Evolutionary conservation across 2,329 filamentous ascomycete genomes (phyloP), one percentile per base, ranked within the genome.

Genomic region (Claviceps pazoutovae): DNA sequence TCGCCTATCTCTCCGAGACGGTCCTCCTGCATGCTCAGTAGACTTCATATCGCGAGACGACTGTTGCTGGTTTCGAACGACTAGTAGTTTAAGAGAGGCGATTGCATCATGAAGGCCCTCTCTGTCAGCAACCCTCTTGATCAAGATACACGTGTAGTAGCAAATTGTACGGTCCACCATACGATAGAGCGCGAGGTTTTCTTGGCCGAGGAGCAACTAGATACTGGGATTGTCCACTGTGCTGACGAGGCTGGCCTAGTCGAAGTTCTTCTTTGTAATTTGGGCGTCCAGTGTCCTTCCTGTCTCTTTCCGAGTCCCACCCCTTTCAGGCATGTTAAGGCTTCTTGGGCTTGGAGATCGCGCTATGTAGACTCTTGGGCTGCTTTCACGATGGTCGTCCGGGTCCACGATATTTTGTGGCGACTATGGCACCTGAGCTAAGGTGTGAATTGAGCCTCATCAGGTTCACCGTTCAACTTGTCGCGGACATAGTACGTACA

Each of bases 221-320:
- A 47, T 46, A 21, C 23, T n/a, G 42, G n/a, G 36, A 16, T 39
- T 30, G 30, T 17, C n/a, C 36, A 17, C 21, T 39, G 36, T 36
- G 36, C 34, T 38, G 46, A 14, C 26, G 47, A 6, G 41, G 7
- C n/a, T 37, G 41, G 9, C 36, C 13, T 9, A 44, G 38, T 5
- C 59, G 57, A 44, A 56, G 57, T 16, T 52, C 21, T 50, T 56
- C 56, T n/a, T 54, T 55, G 3, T 55, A 52, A 36, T 49, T 50
- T 5, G 46, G 46, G n/a, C 51, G 55, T 19, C 46, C 5, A 56
- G 55, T 1, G 60, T 62, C n/a, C 46, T 53, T 17, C 26, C 56
- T 55, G 46, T 53, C 56, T 21, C 9, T 48, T 3, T 52, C 48
- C 5, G 54, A 54, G 4, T 54, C 52, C 36, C 19, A 8, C 36